Percentiles rank a stretch among this genome's conserved stretches.
phyloP scores from a whole-genome alignment of 169 alveolate genomes.

The Eimeria tenella region DNA sequence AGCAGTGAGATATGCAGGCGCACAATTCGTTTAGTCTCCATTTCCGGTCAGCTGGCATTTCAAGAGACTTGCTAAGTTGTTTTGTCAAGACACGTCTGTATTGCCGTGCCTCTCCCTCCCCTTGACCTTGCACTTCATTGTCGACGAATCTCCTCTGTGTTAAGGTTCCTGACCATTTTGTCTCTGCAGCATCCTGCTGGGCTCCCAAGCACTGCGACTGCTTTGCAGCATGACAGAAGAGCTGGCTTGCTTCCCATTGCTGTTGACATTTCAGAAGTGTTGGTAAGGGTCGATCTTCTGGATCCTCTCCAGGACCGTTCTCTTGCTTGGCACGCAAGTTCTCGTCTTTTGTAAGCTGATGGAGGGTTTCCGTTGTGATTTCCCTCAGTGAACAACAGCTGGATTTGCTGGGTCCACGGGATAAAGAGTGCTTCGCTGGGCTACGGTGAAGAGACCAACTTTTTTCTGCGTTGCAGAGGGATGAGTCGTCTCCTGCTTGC shows the following conservation, averaged over 20 bases:
- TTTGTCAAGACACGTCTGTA: not conserved
- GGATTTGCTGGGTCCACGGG: constrained; percentile 36
- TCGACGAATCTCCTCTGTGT: not conserved
- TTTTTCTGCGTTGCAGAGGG: not conserved
- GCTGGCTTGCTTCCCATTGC: not conserved
- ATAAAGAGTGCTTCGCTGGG: not conserved
- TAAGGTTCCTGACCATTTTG: not conserved
- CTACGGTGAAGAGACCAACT: constrained; percentile 2
- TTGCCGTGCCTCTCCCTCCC: not conserved
- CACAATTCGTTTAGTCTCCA: constrained; percentile 59
- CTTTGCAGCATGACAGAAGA: not conserved
- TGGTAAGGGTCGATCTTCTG: constrained; percentile 68
- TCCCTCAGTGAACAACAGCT: constrained; percentile 23
- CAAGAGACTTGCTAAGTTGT: not conserved
- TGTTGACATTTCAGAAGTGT: constrained; percentile 34
- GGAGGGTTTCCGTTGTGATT: not conserved
- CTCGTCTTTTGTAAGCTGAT: not conserved
- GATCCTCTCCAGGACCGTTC: constrained; percentile 24
- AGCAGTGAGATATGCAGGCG: constrained; percentile 52
- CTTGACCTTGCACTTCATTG: not conserved
- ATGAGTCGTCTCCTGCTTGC: not conserved
- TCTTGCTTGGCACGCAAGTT: not conserved
- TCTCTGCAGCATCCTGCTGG: not conserved
- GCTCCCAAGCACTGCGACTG: not conserved
- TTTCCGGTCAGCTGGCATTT: constrained; percentile 27